phyloP scores from a whole-genome alignment of 805 yeast species.

The Pichia cabralensis region DNA sequence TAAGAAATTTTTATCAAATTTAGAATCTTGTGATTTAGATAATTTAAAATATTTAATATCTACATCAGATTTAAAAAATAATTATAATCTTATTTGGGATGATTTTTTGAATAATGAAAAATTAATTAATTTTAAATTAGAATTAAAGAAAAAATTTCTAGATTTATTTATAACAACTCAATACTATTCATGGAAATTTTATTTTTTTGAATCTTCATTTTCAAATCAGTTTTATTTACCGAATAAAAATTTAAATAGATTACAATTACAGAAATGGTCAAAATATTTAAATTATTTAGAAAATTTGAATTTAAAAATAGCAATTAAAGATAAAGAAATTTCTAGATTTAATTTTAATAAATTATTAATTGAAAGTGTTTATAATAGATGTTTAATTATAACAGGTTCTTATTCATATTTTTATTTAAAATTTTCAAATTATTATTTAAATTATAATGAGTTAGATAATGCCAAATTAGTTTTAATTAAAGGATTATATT shows the following conservation, averaged over 20 bases:
- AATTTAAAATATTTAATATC: constrained; percentile 19
- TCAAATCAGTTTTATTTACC: constrained; percentile 30
- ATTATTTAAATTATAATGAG: constrained; percentile 23
- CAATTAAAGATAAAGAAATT: constrained; percentile 15
- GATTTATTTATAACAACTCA: constrained; percentile 51
- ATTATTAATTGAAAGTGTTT: constrained; percentile 26
- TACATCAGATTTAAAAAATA: constrained; percentile 14
- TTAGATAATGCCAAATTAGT: constrained; percentile 30
- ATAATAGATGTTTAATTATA: constrained; percentile 39
- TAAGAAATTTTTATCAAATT: constrained; percentile 26
- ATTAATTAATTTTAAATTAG: constrained; percentile 21
- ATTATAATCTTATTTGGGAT: constrained; percentile 14
- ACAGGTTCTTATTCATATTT: constrained; percentile 35
- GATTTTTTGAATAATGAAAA: constrained; percentile 16
- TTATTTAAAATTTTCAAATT: constrained; percentile 43
- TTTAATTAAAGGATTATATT: constrained; percentile 28
- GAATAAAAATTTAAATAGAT: constrained; percentile 23
- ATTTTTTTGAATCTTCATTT: constrained; percentile 37
- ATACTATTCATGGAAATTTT: constrained; percentile 39
- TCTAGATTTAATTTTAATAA: constrained; percentile 14
- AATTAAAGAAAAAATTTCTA: constrained; percentile 36
- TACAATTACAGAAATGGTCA: constrained; percentile 50
- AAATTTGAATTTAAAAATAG: constrained; percentile 15
- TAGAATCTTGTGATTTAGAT: constrained; percentile 26
- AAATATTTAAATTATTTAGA: constrained; percentile 49